phyloP scores from a whole-genome alignment of 768 basidiomycete species.

The Suillus paluster region DNA sequence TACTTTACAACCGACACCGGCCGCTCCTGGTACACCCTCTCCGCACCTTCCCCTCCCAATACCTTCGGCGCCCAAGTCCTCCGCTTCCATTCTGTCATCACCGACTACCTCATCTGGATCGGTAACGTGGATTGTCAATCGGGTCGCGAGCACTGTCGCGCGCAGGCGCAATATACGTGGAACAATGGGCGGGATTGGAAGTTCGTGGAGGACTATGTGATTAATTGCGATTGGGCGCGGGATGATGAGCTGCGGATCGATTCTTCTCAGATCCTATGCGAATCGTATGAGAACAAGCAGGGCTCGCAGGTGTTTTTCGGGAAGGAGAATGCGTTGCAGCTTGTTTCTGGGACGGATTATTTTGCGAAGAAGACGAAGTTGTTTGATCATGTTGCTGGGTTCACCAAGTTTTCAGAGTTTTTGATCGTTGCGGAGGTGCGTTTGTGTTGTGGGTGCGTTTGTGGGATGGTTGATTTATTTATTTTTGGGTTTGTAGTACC shows the following conservation, averaged over 20 bases:
- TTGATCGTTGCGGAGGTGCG: slow-evolving; percentile 92
- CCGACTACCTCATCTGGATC: slow-evolving; percentile 89
- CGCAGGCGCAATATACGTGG: slow-evolving; percentile 72
- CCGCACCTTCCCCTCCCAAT: slow-evolving; percentile 77
- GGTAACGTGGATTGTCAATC: slow-evolving; percentile 72
- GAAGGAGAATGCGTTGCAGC: slow-evolving; percentile 64
- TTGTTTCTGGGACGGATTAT: slow-evolving; percentile 78
- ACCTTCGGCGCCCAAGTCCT: slow-evolving; percentile 74
- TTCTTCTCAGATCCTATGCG: slow-evolving; percentile 89
- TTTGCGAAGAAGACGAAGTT: slow-evolving; percentile 73
- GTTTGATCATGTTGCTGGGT: slow-evolving; percentile 90
- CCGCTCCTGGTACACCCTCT: slow-evolving; percentile 60
- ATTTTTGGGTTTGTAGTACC: slow-evolving; percentile 44
- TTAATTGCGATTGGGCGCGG: slow-evolving; percentile 90
- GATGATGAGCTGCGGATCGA: slow-evolving; percentile 82
- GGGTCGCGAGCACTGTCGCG: slow-evolving; percentile 61
- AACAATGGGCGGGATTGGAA: slow-evolving; percentile 83
- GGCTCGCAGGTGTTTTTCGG: slow-evolving; percentile 71
- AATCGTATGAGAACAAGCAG: slow-evolving; percentile 80
- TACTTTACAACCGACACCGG: slow-evolving; percentile 89
- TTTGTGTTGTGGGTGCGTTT: slow-evolving; percentile 5
- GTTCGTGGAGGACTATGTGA: slow-evolving; percentile 82
- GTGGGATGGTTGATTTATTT: slow-evolving; percentile 30
- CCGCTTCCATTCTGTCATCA: slow-evolving; percentile 79
- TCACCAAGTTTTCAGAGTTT: slow-evolving; percentile 96